These are phyloP conservation scores for Trametes punicea DNA, from an alignment of 768 basidiomycete genomes.

Conservation along the genomic window DNA sequence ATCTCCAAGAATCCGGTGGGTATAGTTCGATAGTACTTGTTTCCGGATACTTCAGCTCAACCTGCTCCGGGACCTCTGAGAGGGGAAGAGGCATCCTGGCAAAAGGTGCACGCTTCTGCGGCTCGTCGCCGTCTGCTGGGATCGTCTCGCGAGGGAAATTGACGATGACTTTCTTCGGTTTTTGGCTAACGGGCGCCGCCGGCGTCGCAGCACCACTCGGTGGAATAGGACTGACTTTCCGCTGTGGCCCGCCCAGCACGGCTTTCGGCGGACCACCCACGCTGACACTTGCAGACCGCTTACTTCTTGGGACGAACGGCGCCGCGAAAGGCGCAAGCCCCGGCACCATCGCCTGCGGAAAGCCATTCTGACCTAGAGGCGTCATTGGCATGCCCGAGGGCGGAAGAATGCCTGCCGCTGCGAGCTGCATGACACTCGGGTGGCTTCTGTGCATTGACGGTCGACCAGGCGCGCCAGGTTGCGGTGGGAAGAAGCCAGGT, in stretches of 20 bases:
- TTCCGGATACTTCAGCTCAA: constrained; percentile 30
- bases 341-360: constrained; percentile 42
- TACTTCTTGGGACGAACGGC: constrained; percentile 58
- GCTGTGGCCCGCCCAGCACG: constrained; percentile 71
- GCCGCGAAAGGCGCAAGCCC: constrained; percentile 31
- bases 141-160: constrained; percentile 72
- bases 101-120: constrained; percentile 48
- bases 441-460: constrained; percentile 52
- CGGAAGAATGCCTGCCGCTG: constrained; percentile 56
- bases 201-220: constrained; percentile 33
- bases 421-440: constrained; percentile 62
- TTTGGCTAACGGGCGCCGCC: constrained; percentile 31
- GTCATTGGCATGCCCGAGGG: constrained; percentile 56
- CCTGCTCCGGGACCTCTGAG: constrained; percentile 33
- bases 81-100: constrained; percentile 55
- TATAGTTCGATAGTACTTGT: constrained; percentile 48
- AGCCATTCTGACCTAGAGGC: constrained; percentile 59
- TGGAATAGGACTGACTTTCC: constrained; percentile 70
- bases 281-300: constrained; percentile 63
- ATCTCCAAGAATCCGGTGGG: constrained; percentile 64
- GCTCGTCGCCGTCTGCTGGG: constrained; percentile 33
- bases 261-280: constrained; percentile 90
- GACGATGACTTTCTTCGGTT: constrained; percentile 65
- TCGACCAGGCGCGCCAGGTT: constrained; percentile 47
- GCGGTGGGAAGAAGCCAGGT: constrained; percentile 50